Evolutionary conservation across 345 rosid species (phyloP).

Genomic region (Mangifera indica): DNA sequence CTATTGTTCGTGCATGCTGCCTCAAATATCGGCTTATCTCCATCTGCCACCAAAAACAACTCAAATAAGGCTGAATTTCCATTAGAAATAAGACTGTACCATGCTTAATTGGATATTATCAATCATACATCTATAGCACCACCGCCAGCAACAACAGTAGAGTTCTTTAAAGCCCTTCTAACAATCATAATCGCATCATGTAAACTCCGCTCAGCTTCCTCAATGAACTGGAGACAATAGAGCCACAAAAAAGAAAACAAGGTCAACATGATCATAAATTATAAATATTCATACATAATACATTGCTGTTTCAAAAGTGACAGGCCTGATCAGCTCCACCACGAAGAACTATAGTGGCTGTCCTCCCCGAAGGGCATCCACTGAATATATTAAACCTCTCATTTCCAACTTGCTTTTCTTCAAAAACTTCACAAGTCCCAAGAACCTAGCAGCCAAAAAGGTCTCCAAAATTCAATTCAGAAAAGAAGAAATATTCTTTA

Average conservation of each 20-base stretch:
- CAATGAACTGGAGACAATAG: slow-evolving; percentile 68
- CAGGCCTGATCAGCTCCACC: slow-evolving; percentile 99
- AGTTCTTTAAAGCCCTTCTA: slow-evolving; percentile 93
- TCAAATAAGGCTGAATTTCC: slow-evolving; percentile 13
- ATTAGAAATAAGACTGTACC: background rate
- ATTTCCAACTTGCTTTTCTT: slow-evolving; percentile 97
- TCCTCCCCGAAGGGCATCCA: slow-evolving; percentile 90
- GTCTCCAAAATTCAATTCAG: slow-evolving; percentile 4
- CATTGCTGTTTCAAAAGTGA: slow-evolving; percentile 9
- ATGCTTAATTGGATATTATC: slow-evolving; percentile 5
- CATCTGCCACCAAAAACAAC: slow-evolving; percentile 59
- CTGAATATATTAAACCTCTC: slow-evolving; percentile 98
- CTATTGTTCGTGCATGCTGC: slow-evolving; percentile 93
- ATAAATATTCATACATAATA: background rate
- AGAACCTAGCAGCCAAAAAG: slow-evolving; percentile 64
- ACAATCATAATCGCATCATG: slow-evolving; percentile 99
- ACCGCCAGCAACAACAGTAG: slow-evolving; percentile 98
- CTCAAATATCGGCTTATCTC: slow-evolving; percentile 90
- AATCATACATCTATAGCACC: slow-evolving; percentile 96
- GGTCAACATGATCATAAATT: background rate
- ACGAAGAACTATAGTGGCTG: slow-evolving; percentile 98
- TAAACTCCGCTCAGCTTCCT: slow-evolving; percentile 98
- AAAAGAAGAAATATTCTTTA: background rate
- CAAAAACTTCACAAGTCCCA: slow-evolving; percentile 92
- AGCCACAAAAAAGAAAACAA: slow-evolving; percentile 5